Conservation (phyloP, 2,329 filamentous ascomycete species). For the Paecilomyces formosus region DNA sequence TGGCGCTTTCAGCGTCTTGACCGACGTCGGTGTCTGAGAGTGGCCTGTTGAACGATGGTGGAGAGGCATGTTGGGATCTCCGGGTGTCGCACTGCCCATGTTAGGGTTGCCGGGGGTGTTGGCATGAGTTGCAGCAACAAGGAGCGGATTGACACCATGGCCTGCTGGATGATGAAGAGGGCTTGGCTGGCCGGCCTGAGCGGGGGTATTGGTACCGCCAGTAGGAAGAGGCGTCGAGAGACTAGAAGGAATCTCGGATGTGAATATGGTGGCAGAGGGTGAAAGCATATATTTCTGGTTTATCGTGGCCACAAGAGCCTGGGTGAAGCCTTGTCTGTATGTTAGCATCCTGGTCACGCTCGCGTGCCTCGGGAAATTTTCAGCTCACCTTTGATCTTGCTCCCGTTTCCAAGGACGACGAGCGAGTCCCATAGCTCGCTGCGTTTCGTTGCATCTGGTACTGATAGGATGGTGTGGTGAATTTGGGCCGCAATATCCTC, state of each 20-base stretch:
- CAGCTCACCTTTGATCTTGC: constrained; percentile 50
- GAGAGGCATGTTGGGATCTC: constrained; percentile 21
- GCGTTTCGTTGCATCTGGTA: constrained; percentile 77
- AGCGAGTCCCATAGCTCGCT: constrained; percentile 86
- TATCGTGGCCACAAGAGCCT: constrained; percentile 75
- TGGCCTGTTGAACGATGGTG: constrained; percentile 55
- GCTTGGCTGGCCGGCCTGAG: constrained; percentile 34
- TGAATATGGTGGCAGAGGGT: constrained; percentile 93
- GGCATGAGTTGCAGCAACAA: constrained; percentile 71
- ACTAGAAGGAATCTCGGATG: constrained; percentile 89
- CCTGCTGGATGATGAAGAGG: constrained; percentile 50
- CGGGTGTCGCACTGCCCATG: constrained; percentile 25
- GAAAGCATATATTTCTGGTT: constrained; percentile 80
- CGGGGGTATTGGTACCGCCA: constrained; percentile 80
- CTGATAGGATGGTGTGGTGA: constrained; percentile 72
- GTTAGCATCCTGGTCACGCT: constrained; percentile 7
- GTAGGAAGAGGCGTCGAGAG: constrained; percentile 86
- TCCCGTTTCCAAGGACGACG: constrained; percentile 86
- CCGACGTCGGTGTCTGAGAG: constrained; percentile 72
- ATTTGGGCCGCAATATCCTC: constrained; percentile 79
- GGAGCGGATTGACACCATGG: constrained; percentile 73
- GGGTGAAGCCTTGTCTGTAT: constrained; percentile 61
- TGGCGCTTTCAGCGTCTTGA: constrained; percentile 69
- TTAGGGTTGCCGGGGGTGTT: constrained; percentile 32
- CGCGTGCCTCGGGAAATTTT: neutral